Evolutionary conservation across 2,329 filamentous ascomycete genomes (phyloP).

Genomic region (Colletotrichum viniferum): DNA sequence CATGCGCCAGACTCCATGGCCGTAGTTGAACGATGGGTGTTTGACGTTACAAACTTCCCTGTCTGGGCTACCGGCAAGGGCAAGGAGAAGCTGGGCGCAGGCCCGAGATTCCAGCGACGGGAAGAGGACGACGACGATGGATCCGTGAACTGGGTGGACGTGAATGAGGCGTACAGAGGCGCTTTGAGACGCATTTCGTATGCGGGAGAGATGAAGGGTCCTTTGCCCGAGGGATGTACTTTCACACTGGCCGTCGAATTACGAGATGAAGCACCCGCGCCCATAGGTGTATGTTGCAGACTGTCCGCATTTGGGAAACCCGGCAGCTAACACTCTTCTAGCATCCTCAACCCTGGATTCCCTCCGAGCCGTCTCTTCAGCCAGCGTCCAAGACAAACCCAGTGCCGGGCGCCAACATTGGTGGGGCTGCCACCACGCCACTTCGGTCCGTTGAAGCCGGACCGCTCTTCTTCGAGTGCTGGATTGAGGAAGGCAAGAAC

Average conservation of each 20-base stretch:
- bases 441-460: conserved; percentile 61
- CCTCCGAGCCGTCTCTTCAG: conserved; percentile 54
- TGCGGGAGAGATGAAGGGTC: conserved; percentile 59
- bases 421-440: conserved; percentile 48
- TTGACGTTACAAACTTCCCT: conserved; percentile 61
- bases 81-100: conserved; percentile 27
- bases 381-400: conserved; percentile 35
- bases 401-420: conserved; percentile 31
- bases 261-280: conserved; percentile 61
- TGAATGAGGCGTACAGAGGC: conserved; percentile 75
- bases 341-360: conserved; percentile 67
- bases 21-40: conserved; percentile 66
- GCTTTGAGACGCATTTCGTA: conserved; percentile 67
- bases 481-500: conserved; percentile 63
- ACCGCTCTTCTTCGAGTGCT: conserved; percentile 68
- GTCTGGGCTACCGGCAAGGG: conserved; percentile 32
- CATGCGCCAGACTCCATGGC: conserved; percentile 40
- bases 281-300: conserved; percentile 57
- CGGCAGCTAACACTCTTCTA: conserved; percentile 27
- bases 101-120: conserved; percentile 21
- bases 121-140: conserved; percentile 28
- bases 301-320: neutral
- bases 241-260: conserved; percentile 81
- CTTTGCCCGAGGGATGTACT: conserved; percentile 68
- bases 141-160: conserved; percentile 57